Percentiles rank a stretch among this genome's conserved stretches.
Conservation (phyloP, 768 basidiomycete genomes). For the Mycena capillaripes region DNA sequence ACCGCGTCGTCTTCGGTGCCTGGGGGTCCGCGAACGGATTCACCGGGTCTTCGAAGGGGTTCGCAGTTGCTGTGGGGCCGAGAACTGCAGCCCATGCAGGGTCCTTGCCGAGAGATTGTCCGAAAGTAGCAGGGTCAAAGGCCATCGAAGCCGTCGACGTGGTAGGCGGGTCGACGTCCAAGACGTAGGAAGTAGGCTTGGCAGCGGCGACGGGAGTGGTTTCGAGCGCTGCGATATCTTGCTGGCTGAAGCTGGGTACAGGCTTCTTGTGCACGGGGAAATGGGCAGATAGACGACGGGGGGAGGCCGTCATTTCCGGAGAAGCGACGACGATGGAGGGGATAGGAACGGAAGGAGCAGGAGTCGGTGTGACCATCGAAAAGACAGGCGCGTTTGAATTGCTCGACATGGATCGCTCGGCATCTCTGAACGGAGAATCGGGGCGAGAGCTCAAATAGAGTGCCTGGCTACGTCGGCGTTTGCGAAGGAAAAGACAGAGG, state of each 20-base stretch:
- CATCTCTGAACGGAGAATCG: conserved; percentile 30
- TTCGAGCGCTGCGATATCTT: conserved; percentile 6
- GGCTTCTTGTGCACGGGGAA: conserved; percentile 28
- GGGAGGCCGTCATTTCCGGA: conserved; percentile 9
- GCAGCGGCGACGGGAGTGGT: not conserved
- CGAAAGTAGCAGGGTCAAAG: conserved; percentile 28
- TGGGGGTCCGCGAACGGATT: conserved; percentile 34
- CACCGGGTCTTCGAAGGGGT: conserved; percentile 37
- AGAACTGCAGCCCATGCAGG: conserved; percentile 30
- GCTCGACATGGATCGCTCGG: conserved; percentile 17
- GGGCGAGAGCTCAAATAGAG: conserved; percentile 36
- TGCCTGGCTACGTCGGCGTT: conserved; percentile 29
- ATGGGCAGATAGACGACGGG: conserved; percentile 4
- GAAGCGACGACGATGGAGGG: conserved; percentile 30
- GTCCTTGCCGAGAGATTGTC: conserved; percentile 31
- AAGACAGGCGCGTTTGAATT: conserved; percentile 24
- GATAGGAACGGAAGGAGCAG: not conserved
- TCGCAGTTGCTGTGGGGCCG: conserved; percentile 29
- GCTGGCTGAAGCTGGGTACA: conserved; percentile 11
- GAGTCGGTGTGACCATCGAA: conserved; percentile 28
- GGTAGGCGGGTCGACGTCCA: conserved; percentile 30
- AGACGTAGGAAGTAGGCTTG: conserved; percentile 18
- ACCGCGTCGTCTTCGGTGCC: conserved; percentile 22
- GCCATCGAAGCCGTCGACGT: conserved; percentile 25
- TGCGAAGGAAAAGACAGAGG: conserved; percentile 34